Percentiles rank a stretch among this genome's conserved stretches.
These are phyloP conservation scores for Heterobasidion parviporum DNA, from an alignment of 1,284 basidiomycete species.

Conservation along the genomic window DNA sequence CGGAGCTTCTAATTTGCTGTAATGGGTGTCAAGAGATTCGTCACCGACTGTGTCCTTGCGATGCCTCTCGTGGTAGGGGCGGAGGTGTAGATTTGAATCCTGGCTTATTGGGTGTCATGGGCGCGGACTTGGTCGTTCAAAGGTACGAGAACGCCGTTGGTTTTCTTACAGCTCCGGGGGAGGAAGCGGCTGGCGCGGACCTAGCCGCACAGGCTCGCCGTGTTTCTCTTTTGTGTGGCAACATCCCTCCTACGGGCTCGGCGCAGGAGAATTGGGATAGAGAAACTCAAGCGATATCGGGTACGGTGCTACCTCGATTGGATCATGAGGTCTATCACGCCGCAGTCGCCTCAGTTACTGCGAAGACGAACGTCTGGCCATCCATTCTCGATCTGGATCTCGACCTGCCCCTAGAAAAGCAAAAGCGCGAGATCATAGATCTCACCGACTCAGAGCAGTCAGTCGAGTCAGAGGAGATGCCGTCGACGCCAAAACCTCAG, in stretches of 20 bases:
- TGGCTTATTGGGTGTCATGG: constrained; percentile 9
- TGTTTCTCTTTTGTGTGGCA: constrained; percentile 8
- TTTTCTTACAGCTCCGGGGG: constrained; percentile 1
- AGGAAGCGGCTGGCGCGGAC: background rate
- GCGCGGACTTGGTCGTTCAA: constrained; percentile 6
- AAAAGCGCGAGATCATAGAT: constrained; percentile 8
- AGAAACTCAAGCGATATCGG: constrained; percentile 4
- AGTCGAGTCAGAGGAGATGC: constrained; percentile 9
- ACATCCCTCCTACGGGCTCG: constrained; percentile 1
- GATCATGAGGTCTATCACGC: constrained; percentile 6
- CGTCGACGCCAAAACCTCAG: constrained; percentile 9
- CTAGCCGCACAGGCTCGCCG: constrained; percentile 9
- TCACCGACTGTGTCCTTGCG: constrained; percentile 4
- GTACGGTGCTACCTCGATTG: constrained; percentile 7
- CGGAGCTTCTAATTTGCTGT: constrained; percentile 6
- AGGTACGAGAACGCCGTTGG: constrained; percentile 9
- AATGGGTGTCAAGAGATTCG: constrained; percentile 8
- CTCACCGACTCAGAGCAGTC: constrained; percentile 12
- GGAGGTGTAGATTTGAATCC: constrained; percentile 6
- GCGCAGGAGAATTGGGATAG: constrained; percentile 4
- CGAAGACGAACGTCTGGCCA: constrained; percentile 5
- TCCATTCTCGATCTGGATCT: constrained; percentile 12
- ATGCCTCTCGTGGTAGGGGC: constrained; percentile 2
- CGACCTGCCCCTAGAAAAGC: constrained; percentile 4
- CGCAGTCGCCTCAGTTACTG: constrained; percentile 3